Percentiles rank a stretch among this genome's conserved stretches.
Conservation (phyloP, 441 rosid genomes). For the Bocquillonia castaneifolia region DNA sequence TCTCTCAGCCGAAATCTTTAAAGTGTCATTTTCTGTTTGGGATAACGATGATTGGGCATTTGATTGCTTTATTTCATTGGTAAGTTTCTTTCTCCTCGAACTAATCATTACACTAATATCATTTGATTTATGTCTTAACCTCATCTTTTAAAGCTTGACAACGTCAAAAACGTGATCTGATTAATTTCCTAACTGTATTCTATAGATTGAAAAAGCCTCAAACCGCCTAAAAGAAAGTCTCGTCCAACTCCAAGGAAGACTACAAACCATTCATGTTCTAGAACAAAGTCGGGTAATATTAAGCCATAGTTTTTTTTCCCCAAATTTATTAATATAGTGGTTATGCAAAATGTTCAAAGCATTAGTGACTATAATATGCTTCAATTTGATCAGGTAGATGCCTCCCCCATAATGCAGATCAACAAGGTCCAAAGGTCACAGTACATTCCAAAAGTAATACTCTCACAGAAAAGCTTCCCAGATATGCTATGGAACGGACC, state of each 20-base stretch:
- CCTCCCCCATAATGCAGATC: neutral
- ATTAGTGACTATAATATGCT: neutral
- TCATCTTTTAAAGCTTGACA: neutral
- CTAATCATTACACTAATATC: neutral
- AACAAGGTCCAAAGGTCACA: neutral
- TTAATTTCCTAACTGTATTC: neutral
- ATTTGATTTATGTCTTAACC: no score
- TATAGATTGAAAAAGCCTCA: slow-evolving; percentile 9
- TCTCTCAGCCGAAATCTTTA: slow-evolving; percentile 21
- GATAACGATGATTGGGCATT: slow-evolving; percentile 20
- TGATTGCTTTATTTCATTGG: slow-evolving; percentile 22
- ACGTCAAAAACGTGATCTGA: neutral
- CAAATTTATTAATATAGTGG: neutral
- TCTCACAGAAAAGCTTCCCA: slow-evolving; percentile 13
- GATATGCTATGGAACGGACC: slow-evolving; percentile 27
- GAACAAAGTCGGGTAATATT: slow-evolving; percentile 14
- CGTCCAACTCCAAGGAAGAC: neutral
- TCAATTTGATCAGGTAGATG: slow-evolving; percentile 4
- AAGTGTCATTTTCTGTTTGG: slow-evolving; percentile 15
- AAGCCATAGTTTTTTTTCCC: neutral
- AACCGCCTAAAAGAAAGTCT: slow-evolving; percentile 7
- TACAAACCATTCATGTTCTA: neutral
- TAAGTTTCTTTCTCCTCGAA: neutral
- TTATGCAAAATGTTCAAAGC: neutral
- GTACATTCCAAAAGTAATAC: slow-evolving; percentile 11